A percentile compares a stretch with the other conserved stretches of the same genome.
Evolutionary conservation across 1,284 basidiomycete genomes (phyloP).

Genomic region (Boletus sp.): DNA sequence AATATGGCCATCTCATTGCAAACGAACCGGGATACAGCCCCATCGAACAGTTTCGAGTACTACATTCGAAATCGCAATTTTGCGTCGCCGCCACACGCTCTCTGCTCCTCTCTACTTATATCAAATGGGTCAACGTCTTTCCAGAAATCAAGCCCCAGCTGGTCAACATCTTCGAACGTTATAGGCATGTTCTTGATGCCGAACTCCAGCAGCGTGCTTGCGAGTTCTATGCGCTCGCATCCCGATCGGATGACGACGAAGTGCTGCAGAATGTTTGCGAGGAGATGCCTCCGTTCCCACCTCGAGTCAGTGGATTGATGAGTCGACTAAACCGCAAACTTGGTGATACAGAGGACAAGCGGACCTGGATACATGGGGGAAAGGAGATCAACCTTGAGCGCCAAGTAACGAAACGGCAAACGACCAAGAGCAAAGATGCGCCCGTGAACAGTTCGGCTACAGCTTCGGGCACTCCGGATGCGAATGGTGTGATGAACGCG

Average conservation of each 20-base stretch:
- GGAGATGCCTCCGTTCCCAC: constrained; percentile 98
- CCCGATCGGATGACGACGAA: constrained; percentile 83
- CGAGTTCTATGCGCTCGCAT: constrained; percentile 89
- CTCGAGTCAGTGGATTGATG: constrained; percentile 88
- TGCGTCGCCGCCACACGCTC: constrained; percentile 93
- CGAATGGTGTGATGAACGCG: constrained; percentile 67
- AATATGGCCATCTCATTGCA: constrained; percentile 96
- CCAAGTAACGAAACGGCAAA: constrained; percentile 49
- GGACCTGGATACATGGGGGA: constrained; percentile 94
- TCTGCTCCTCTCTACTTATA: constrained; percentile 92
- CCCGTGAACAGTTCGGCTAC: constrained; percentile 28
- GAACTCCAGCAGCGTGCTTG: constrained; percentile 98
- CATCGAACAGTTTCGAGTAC: constrained; percentile 89
- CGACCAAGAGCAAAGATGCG: constrained; percentile 33
- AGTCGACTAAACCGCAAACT: constrained; percentile 86
- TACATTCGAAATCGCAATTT: constrained; percentile 95
- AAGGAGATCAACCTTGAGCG: constrained; percentile 87
- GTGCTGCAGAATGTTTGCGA: constrained; percentile 94
- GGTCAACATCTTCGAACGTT: constrained; percentile 95
- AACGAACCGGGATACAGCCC: constrained; percentile 94
- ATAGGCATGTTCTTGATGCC: constrained; percentile 95
- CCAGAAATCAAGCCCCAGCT: constrained; percentile 97
- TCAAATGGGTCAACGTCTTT: constrained; percentile 99
- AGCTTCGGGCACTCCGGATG: constrained; percentile 24
- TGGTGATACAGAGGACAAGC: constrained; percentile 87